A percentile compares a stretch with the other conserved stretches of the same genome.
phyloP scores from a whole-genome alignment of 2,329 filamentous ascomycete species.

The Teratosphaeria viscida region DNA sequence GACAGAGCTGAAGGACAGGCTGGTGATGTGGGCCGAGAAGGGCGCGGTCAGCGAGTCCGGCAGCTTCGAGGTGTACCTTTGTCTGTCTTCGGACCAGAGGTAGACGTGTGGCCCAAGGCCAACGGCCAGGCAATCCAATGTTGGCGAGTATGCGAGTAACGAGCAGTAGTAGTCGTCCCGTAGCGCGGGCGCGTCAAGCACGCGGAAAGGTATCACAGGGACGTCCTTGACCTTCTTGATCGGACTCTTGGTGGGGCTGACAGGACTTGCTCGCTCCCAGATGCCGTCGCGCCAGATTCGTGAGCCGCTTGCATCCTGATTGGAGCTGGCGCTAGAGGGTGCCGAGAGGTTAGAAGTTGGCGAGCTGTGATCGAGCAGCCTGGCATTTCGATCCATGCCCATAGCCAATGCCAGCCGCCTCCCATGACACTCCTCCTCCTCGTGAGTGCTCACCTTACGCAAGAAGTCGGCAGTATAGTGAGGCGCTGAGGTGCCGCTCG shows the following conservation, averaged over 20 bases:
- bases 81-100: conserved; percentile 71
- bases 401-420: conserved; percentile 69
- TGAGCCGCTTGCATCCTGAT: not conserved
- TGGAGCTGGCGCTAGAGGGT: not conserved
- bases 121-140: conserved; percentile 67
- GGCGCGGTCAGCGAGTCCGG: conserved; percentile 45
- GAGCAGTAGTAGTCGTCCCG: conserved; percentile 96
- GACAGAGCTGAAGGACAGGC: conserved; percentile 78
- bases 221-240: conserved; percentile 16
- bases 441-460: conserved; percentile 22
- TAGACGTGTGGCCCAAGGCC: conserved; percentile 72
- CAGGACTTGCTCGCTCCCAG: conserved; percentile 11
- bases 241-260: conserved; percentile 2
- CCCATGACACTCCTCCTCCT: conserved; percentile 47
- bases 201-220: conserved; percentile 30
- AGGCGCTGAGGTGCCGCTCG: conserved; percentile 62
- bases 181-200: conserved; percentile 80
- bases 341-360: conserved; percentile 7
- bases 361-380: conserved; percentile 47
- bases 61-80: conserved; percentile 27
- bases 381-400: conserved; percentile 59
- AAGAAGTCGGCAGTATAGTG: conserved; percentile 49
- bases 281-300: conserved; percentile 2
- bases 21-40: conserved; percentile 55
- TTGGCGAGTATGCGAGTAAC: conserved; percentile 71